These are phyloP conservation scores for Suillus clintonianus DNA, from an alignment of 768 basidiomycete species.

Conservation along the genomic window DNA sequence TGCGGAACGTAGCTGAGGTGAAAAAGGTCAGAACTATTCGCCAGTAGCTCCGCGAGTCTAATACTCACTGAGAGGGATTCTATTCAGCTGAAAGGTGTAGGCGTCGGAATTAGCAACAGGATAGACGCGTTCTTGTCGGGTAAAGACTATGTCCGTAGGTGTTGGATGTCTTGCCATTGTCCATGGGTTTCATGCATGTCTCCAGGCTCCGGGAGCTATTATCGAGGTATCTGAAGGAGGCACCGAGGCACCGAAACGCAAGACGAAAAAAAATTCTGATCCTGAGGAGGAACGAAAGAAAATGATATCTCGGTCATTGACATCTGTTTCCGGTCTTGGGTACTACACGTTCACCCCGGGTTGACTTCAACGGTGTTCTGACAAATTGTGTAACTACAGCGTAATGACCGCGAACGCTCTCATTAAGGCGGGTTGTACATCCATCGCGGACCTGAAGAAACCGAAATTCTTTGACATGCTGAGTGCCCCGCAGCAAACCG, in stretches of 20 bases:
- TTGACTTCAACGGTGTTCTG: not conserved
- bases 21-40: conserved; percentile 28
- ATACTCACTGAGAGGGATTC: not conserved
- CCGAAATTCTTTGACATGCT: conserved; percentile 42
- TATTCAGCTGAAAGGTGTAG: conserved; percentile 34
- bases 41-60: not conserved
- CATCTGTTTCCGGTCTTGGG: conserved; percentile 50
- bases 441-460: conserved; percentile 41
- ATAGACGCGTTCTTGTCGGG: conserved; percentile 44
- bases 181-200: not conserved
- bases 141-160: conserved; percentile 39
- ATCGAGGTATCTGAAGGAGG: not conserved
- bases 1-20: conserved; percentile 46
- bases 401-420: conserved; percentile 41
- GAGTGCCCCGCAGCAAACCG: conserved; percentile 37
- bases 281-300: conserved; percentile 27
- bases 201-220: not conserved
- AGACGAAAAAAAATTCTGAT: conserved; percentile 8
- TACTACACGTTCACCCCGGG: conserved; percentile 17
- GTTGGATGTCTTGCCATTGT: conserved; percentile 9
- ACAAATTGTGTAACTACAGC: conserved; percentile 10
- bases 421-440: conserved; percentile 50
- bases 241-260: conserved; percentile 5
- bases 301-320: conserved; percentile 34
- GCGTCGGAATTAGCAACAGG: conserved; percentile 44